Evolutionary conservation across 2,329 filamentous ascomycete species (phyloP).

Genomic region (Paracoccidioides lutzii): DNA sequence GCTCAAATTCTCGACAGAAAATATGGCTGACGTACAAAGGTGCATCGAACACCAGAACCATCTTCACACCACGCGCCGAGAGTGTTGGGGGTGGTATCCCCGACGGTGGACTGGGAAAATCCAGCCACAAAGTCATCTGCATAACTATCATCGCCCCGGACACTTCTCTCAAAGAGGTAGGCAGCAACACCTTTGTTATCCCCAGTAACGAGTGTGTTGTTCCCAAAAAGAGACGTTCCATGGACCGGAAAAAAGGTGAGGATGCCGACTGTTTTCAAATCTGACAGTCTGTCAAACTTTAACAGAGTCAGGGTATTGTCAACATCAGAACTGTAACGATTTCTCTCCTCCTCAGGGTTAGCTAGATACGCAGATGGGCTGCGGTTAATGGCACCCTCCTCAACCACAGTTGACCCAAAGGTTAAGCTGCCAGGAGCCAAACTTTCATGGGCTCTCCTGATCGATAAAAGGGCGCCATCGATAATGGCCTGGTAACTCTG

Average conservation of each 20-base stretch:
- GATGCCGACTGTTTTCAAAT: constrained; percentile 64
- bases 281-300: constrained; percentile 60
- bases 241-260: constrained; percentile 89
- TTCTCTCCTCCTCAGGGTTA: constrained; percentile 66
- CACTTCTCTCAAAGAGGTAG: constrained; percentile 64
- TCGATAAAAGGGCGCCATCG: constrained; percentile 68
- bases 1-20: neutral
- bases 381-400: constrained; percentile 74
- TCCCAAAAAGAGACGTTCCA: constrained; percentile 78
- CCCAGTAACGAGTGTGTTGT: constrained; percentile 83
- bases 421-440: constrained; percentile 58
- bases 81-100: constrained; percentile 81
- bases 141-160: constrained; percentile 42
- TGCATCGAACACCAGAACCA: constrained; percentile 46
- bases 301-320: constrained; percentile 73
- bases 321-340: constrained; percentile 49
- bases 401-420: constrained; percentile 55
- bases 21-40: constrained; percentile 18
- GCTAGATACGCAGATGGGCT: constrained; percentile 78
- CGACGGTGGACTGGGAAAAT: constrained; percentile 84
- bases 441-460: constrained; percentile 64
- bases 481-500: constrained; percentile 86
- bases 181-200: constrained; percentile 95
- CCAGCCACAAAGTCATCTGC: constrained; percentile 67
- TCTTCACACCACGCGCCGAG: constrained; percentile 84